These are phyloP conservation scores for Quercus agrifolia DNA, from an alignment of 306 rosid genomes.

Conservation along the genomic window DNA sequence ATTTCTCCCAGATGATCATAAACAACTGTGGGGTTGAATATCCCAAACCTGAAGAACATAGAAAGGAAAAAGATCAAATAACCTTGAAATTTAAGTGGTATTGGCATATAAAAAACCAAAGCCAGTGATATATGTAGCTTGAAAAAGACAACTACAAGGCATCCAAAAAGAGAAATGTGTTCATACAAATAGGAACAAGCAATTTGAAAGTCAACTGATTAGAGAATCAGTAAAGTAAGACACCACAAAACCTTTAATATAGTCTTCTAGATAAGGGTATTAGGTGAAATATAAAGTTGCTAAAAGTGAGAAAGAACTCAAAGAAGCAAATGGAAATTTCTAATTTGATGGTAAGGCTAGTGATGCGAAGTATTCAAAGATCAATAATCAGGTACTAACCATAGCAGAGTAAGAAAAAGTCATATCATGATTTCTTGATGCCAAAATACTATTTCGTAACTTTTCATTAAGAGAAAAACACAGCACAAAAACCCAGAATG, in stretches of 20 bases:
- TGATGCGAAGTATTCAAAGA: not conserved
- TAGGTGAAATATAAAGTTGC: not conserved
- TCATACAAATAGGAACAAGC: too few species aligned
- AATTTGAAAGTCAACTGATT: too few species aligned
- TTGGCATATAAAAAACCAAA: not conserved
- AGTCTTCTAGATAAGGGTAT: not conserved
- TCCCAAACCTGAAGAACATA: conserved; percentile 72
- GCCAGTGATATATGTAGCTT: not conserved
- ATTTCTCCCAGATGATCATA: conserved; percentile 97
- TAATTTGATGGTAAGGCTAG: not conserved
- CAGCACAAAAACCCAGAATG: not conserved
- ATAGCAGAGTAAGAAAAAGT: not conserved
- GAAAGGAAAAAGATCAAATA: conserved; percentile 6
- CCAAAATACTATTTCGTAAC: not conserved
- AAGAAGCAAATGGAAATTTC: not conserved
- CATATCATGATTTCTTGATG: not conserved
- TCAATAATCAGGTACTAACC: not conserved
- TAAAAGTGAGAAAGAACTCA: not conserved
- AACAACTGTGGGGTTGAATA: conserved; percentile 80
- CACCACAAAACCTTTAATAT: not conserved
- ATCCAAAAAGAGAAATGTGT: not conserved
- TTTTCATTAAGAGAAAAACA: not conserved
- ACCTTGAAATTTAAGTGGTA: not conserved
- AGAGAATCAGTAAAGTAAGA: not conserved
- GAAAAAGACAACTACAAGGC: not conserved